Evolutionary conservation across 331 rosid species (phyloP), one percentile per base, ranked within the genome.

Genomic region (Pyracantha coccinea): DNA sequence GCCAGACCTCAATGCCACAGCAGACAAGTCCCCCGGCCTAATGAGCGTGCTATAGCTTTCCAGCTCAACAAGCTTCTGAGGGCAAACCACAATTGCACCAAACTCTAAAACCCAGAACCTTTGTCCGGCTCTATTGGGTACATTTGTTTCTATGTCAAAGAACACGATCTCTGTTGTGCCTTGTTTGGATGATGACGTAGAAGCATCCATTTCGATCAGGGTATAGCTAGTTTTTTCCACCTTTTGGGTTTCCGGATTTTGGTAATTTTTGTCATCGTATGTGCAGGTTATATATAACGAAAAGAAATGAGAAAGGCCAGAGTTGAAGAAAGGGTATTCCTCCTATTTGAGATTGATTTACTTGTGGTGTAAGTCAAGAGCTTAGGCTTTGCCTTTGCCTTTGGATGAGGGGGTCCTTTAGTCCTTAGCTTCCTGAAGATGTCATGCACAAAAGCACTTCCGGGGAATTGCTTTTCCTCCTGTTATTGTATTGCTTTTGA

Each of bases 121-220:
- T 13, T 89, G 88, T 53, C 98, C 92, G 5, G 54, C 66, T 68
- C 73, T 91, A 4, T 80, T 87, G 20, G 98, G 98, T 17, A 93
- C 96, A 1, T 85, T 93, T 17, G 97, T 93, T 89, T 93, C 98
- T 71, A 93, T 85, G 84, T 93, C 98, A 63, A 93, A 93, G 87
- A 93, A 93, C 80, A 86, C 97, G 33, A 93, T 88, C 81, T 92
- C 88, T 15, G 85, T 79, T 53, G 47, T 52, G 17, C 85, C 57
- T 35, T 88, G 79, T 45, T 58, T 83, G 87, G 75, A 74, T 71
- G 88, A 71, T 76, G 70, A 72, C 72, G 68, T 63, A 33, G 86
- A 73, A 72, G 66, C 28, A 55, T 86, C 71, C 53, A 65, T 66
- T 75, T 38, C 66, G 27, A 20, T 38, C 45, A 10, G 12, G 12